Evolutionary conservation across 257 asterid genomes (phyloP).

Genomic region (Solanum chiquidenum): DNA sequence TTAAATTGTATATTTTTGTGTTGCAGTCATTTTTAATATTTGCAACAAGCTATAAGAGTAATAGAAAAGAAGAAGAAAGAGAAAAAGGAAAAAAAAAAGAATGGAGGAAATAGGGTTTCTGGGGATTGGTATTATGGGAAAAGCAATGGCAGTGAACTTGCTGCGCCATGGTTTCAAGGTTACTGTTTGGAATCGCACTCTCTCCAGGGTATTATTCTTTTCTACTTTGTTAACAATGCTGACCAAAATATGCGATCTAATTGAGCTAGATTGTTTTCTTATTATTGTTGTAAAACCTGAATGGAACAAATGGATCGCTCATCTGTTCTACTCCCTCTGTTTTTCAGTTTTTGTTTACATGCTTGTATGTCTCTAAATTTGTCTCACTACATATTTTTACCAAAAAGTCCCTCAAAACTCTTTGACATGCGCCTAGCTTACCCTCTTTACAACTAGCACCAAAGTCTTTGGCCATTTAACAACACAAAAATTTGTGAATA

Average conservation of each 20-base stretch:
- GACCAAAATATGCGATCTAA: not conserved
- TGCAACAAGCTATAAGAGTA: not conserved
- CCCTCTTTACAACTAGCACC: not conserved
- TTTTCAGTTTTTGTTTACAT: not conserved
- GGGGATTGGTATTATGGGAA: conserved; percentile 96
- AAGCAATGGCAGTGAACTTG: conserved; percentile 93
- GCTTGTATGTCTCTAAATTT: not conserved
- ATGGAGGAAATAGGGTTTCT: conserved; percentile 92
- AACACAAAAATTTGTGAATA: too few relatives aligned
- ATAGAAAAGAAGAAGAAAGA: not conserved
- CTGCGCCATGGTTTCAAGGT: conserved; percentile 86
- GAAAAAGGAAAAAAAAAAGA: not conserved
- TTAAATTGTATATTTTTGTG: not conserved
- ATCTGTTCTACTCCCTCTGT: not conserved
- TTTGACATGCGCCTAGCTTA: not conserved
- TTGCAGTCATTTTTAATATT: not conserved
- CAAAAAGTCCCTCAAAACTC: not conserved
- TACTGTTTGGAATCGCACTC: conserved; percentile 98
- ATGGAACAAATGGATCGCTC: not conserved
- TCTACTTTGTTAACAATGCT: not conserved
- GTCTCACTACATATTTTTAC: not conserved
- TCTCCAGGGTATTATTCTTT: conserved; percentile 46
- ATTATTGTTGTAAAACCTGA: not conserved
- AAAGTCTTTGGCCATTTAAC: not conserved
- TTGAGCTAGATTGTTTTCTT: not conserved